Base-by-base conservation (phyloP, 1,139 yeast genomes). In the Geotrichum phurueaensis region DNA sequence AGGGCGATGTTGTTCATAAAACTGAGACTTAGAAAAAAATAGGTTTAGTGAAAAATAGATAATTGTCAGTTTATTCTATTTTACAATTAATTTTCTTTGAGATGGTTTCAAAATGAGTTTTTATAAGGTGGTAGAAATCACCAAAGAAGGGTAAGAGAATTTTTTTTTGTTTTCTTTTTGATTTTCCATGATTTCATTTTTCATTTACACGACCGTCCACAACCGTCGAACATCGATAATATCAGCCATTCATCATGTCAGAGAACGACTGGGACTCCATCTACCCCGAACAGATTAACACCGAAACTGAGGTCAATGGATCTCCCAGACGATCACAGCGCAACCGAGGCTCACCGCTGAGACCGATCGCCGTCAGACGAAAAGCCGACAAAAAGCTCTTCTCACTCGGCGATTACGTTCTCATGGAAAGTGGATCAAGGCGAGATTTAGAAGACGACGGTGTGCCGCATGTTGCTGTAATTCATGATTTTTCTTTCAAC, bases 371-470 rank as follows among this genome's bases (percentile, higher is more conserved):
- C 13, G 64, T 65, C 9, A 29, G 43, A 15, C 58, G 68, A 23
- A 36, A 59, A 20, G 59, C 60, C 15, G 68, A 65, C 43, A 59
- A 55, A 15, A 58, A 45, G 15, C 62, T 58, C 47, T 67, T 66
- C 55, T 54, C 56, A 6, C 47, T 60, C 3, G 70, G 70, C 18
- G 71, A 68, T 51, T 58, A 61, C 47, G 68, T 68, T 12, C 59
- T 60, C 10, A 55, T 68, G 9, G 65, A 62, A 20, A 63, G 69
- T 15, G 47, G 47, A n/a, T 39, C 47, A 10, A 39, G 47, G 18
- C 47, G 47, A 15, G 59, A 54, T 7, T 27, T 47, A 10, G 51
- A 58, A 5, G 66, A 61, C 13, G 60, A 48, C 15, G 47, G 47
- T 1, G 47, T 39, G 20, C 68, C 69, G 15, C 62, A 58, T 51